Percentiles rank a stretch among this genome's conserved stretches.
Evolutionary conservation across 1,284 basidiomycete species (phyloP).

Genomic region (Vanrija humicola): DNA sequence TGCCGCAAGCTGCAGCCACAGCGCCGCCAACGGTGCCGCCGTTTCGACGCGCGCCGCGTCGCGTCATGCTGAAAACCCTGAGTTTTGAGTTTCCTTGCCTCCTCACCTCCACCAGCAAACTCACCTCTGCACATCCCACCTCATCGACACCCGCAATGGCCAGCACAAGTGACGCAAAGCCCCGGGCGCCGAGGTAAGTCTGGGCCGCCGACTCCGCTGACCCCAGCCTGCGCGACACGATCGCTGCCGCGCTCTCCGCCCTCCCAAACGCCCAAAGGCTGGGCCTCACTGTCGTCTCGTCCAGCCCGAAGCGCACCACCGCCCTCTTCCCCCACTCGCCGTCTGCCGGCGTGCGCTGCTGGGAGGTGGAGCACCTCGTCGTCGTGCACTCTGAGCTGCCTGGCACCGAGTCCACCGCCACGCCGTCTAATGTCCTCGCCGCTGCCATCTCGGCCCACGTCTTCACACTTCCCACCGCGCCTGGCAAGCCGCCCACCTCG

Average conservation of each 20-base stretch:
- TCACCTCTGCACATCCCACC: neutral
- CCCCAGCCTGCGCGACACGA: slow-evolving; percentile 58
- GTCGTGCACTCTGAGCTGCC: slow-evolving; percentile 61
- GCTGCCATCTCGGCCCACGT: slow-evolving; percentile 77
- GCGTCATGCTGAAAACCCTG: no score
- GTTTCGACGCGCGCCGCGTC: no score
- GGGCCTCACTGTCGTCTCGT: slow-evolving; percentile 68
- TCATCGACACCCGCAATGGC: neutral
- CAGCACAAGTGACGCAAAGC: no score
- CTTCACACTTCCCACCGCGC: slow-evolving; percentile 57
- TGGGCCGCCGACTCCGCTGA: neutral
- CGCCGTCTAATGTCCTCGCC: slow-evolving; percentile 51
- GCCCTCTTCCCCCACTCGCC: slow-evolving; percentile 69
- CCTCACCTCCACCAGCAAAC: no score
- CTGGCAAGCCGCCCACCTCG: slow-evolving; percentile 48
- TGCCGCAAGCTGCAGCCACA: no score
- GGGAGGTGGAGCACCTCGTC: slow-evolving; percentile 58
- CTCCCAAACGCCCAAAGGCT: slow-evolving; percentile 57
- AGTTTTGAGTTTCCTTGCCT: no score
- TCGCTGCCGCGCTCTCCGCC: slow-evolving; percentile 57
- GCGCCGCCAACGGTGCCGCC: no score
- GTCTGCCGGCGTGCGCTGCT: slow-evolving; percentile 47
- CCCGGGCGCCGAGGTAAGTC: no score
- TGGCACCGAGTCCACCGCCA: neutral
- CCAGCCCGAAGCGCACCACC: slow-evolving; percentile 62